Evolutionary conservation across 768 basidiomycete genomes (phyloP).

Genomic region (Pisolithus tinctorius): DNA sequence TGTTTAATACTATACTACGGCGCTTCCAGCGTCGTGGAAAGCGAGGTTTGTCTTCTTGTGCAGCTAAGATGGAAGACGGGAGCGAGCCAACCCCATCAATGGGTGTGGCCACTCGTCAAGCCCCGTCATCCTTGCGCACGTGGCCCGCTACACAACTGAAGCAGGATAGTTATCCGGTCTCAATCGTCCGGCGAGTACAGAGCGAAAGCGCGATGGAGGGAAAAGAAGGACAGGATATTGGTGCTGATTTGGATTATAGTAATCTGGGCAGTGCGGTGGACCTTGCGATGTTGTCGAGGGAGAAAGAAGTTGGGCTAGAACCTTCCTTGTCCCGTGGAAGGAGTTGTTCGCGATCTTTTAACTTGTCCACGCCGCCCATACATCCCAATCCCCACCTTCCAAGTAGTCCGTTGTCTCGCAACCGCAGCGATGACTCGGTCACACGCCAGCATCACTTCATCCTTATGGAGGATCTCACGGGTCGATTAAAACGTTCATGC

Average conservation of each 20-base stretch:
- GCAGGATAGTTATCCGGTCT: conserved; percentile 26
- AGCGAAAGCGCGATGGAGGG: conserved; percentile 48
- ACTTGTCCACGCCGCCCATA: conserved; percentile 15
- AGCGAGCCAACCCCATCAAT: conserved; percentile 40
- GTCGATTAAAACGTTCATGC: conserved; percentile 83
- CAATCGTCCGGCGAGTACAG: conserved; percentile 53
- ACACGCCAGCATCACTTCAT: conserved; percentile 97
- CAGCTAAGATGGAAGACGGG: conserved; percentile 48
- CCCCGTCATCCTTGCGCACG: conserved; percentile 13
- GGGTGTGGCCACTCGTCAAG: background rate
- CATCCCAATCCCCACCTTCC: conserved; percentile 22
- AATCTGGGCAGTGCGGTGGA: conserved; percentile 16
- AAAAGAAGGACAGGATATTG: conserved; percentile 28
- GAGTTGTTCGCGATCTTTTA: conserved; percentile 34
- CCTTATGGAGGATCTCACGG: conserved; percentile 97
- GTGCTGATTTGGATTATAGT: conserved; percentile 40
- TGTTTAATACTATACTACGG: conserved; percentile 83
- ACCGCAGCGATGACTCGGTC: conserved; percentile 39
- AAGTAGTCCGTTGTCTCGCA: conserved; percentile 28
- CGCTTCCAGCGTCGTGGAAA: conserved; percentile 52
- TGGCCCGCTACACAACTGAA: conserved; percentile 28
- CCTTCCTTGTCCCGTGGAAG: conserved; percentile 32
- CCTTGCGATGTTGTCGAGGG: conserved; percentile 12
- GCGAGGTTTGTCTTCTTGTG: conserved; percentile 25
- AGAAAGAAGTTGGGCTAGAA: conserved; percentile 17